Percentiles rank a stretch among this genome's conserved stretches.
Evolutionary conservation across 2,329 filamentous ascomycete species (phyloP).

Genomic region (Aspergillus ruber): DNA sequence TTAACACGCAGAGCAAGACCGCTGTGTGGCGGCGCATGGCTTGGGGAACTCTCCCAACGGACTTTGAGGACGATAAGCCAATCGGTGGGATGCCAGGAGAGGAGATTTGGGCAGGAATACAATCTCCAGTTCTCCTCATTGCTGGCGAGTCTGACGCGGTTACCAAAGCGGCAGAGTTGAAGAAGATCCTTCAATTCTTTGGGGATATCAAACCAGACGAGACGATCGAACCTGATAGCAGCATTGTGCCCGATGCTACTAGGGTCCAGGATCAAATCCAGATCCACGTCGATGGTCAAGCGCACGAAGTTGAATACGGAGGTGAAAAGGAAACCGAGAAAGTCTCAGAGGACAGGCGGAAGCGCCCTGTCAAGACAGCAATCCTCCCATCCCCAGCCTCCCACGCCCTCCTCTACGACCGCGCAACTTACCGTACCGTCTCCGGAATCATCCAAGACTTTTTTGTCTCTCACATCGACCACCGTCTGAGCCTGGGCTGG

Average conservation of each 20-base stretch:
- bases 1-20: constrained; percentile 75
- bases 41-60: constrained; percentile 58
- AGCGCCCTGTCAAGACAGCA: constrained; percentile 57
- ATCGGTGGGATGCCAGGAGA: constrained; percentile 62
- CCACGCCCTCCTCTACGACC: constrained; percentile 78
- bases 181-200: constrained; percentile 54
- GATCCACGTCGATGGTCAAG: constrained; percentile 8
- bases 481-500: constrained; percentile 76
- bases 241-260: constrained; percentile 26
- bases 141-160: constrained; percentile 71
- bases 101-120: constrained; percentile 65
- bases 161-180: constrained; percentile 64
- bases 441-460: constrained; percentile 81
- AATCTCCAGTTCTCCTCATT: constrained; percentile 70
- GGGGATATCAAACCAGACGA: constrained; percentile 22
- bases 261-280: constrained; percentile 18
- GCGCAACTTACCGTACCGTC: constrained; percentile 66
- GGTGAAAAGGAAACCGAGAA: constrained; percentile 18
- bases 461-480: constrained; percentile 65
- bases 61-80: constrained; percentile 41
- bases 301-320: constrained; percentile 23
- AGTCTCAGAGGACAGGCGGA: constrained; percentile 27
- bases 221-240: constrained; percentile 19
- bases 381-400: constrained; percentile 71
- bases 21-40: constrained; percentile 78